Evolutionary conservation across 2,329 filamentous ascomycete species (phyloP).

Genomic region (Alternaria arbusti): DNA sequence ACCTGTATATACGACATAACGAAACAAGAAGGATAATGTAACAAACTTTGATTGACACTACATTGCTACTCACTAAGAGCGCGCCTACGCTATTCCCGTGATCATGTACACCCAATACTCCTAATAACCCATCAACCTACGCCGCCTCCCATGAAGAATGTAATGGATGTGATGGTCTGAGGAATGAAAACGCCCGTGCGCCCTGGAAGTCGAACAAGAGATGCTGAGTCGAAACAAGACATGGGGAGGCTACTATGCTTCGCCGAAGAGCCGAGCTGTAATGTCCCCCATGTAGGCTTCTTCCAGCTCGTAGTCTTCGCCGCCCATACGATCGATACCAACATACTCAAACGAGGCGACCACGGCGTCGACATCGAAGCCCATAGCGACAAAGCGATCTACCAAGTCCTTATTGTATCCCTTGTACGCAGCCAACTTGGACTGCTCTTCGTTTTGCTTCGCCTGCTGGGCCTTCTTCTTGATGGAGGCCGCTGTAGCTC

Average conservation of each 20-base stretch:
- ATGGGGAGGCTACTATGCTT: conserved; percentile 55
- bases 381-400: conserved; percentile 86
- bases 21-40: background rate
- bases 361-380: conserved; percentile 85
- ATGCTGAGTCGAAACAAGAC: background rate
- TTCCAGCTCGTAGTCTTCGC: conserved; percentile 84
- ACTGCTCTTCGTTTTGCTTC: conserved; percentile 65
- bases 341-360: conserved; percentile 83
- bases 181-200: background rate
- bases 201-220: background rate
- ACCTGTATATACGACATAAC: background rate
- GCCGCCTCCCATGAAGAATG: background rate
- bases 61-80: background rate
- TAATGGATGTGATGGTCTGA: background rate
- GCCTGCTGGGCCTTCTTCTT: conserved; percentile 61
- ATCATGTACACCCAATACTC: background rate
- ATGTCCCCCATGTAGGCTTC: conserved; percentile 91
- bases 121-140: background rate
- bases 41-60: background rate
- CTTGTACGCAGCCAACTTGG: conserved; percentile 69
- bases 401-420: conserved; percentile 87
- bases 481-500: conserved; percentile 60
- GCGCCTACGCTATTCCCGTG: background rate
- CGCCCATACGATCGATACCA: conserved; percentile 78
- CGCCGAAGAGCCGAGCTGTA: conserved; percentile 81